Conservation (phyloP, 129 eudicot species). For the Flaveria brownii region DNA sequence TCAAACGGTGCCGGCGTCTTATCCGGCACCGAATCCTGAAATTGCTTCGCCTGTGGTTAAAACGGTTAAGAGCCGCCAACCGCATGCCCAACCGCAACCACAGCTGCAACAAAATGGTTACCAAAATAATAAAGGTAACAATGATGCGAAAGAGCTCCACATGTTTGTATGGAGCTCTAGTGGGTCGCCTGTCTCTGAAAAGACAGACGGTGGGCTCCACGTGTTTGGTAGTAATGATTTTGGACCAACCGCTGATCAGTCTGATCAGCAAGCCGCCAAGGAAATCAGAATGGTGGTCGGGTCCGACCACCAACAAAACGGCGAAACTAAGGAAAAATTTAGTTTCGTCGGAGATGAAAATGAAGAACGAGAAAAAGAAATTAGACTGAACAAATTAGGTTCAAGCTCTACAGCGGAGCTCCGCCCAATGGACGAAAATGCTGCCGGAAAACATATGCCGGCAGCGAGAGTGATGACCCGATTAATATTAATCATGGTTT, state of each 20-base stretch:
- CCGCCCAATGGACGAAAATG: conserved; percentile 44
- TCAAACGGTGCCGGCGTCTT: conserved; percentile 45
- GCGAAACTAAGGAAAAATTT: conserved; percentile 46
- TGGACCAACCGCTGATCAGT: conserved; percentile 52
- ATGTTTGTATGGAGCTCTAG: conserved; percentile 99
- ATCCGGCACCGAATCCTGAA: conserved; percentile 93
- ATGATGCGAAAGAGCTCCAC: conserved; percentile 87
- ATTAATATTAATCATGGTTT: conserved; percentile 91
- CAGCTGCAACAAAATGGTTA: conserved; percentile 30
- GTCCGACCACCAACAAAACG: not conserved
- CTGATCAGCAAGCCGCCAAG: conserved; percentile 39
- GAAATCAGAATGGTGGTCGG: conserved; percentile 1
- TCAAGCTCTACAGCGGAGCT: conserved; percentile 73
- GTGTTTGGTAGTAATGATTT: conserved; percentile 69
- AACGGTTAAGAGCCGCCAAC: conserved; percentile 29
- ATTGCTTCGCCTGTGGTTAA: conserved; percentile 46
- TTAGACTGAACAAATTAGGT: conserved; percentile 62
- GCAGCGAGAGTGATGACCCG: conserved; percentile 97
- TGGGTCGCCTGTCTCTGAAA: conserved; percentile 77
- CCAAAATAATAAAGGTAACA: conserved; percentile 42
- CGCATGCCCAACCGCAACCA: not conserved
- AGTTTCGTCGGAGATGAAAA: conserved; percentile 57
- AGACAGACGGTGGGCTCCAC: conserved; percentile 58
- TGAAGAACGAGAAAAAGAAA: conserved; percentile 56
- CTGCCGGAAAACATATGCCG: conserved; percentile 73